Percentiles rank a stretch among this genome's conserved stretches.
Conservation (phyloP, 805 yeast genomes). For the Candida parachauliodes region DNA sequence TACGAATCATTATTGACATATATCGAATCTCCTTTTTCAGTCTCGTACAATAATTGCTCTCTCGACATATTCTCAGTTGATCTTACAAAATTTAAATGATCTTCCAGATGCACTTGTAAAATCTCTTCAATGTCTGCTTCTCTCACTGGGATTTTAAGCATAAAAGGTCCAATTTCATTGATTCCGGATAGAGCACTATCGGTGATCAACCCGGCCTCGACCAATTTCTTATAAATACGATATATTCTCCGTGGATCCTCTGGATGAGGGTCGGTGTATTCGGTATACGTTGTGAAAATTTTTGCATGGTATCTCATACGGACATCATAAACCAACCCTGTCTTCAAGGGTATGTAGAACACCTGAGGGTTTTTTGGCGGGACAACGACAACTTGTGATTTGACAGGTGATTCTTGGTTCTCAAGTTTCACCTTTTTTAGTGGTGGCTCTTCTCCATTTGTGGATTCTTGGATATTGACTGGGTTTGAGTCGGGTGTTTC, state of each 20-base stretch:
- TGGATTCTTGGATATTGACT: too few species aligned
- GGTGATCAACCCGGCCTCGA: constrained; percentile 85
- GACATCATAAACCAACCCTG: constrained; percentile 94
- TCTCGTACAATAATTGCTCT: constrained; percentile 71
- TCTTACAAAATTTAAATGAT: constrained; percentile 72
- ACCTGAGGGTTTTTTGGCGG: constrained; percentile 64
- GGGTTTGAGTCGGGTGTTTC: too few species aligned
- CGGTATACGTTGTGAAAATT: constrained; percentile 84
- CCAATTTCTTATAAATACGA: constrained; percentile 86
- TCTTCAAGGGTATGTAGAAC: constrained; percentile 71
- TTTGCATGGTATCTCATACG: constrained; percentile 97
- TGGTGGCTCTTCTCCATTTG: constrained; percentile 7
- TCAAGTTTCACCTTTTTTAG: constrained; percentile 13
- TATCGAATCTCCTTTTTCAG: constrained; percentile 91
- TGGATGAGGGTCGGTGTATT: constrained; percentile 97
- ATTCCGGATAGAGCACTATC: constrained; percentile 73
- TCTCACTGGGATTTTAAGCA: constrained; percentile 86
- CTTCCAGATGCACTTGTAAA: constrained; percentile 76
- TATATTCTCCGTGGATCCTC: constrained; percentile 97
- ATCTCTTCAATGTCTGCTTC: constrained; percentile 88
- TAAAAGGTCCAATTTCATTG: constrained; percentile 76
- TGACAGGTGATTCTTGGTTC: constrained; percentile 11
- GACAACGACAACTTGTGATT: constrained; percentile 33
- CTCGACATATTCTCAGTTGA: constrained; percentile 75
- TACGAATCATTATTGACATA: constrained; percentile 90